A percentile compares a stretch with the other conserved stretches of the same genome.
Conservation (phyloP, 2,329 filamentous ascomycete genomes). For the Aspergillus nomiae region DNA sequence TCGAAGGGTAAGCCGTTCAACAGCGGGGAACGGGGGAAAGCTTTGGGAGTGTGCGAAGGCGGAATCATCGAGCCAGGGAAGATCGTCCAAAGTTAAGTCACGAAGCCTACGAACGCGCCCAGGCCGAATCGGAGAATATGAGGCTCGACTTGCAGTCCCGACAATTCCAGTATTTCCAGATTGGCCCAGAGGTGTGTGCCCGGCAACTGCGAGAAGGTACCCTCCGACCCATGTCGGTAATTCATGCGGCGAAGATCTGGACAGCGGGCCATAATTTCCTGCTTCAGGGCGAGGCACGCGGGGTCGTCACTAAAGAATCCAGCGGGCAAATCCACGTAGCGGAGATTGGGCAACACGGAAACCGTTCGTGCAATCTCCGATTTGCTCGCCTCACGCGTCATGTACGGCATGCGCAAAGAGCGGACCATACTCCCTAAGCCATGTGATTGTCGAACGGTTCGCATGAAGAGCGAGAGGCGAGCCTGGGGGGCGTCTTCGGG, state of each 20-base stretch:
- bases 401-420: conserved; percentile 88
- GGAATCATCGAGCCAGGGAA: conserved; percentile 72
- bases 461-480: conserved; percentile 75
- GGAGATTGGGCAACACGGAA: conserved; percentile 79
- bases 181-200: conserved; percentile 51
- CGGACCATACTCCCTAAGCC: conserved; percentile 69
- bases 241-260: conserved; percentile 86
- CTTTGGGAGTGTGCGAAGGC: conserved; percentile 69
- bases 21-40: conserved; percentile 71
- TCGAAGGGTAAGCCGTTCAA: conserved; percentile 73
- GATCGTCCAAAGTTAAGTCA: conserved; percentile 73
- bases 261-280: conserved; percentile 83
- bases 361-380: conserved; percentile 82
- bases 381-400: conserved; percentile 86
- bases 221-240: conserved; percentile 77
- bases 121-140: conserved; percentile 67
- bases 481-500: conserved; percentile 77
- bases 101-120: conserved; percentile 62
- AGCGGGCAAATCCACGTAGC: conserved; percentile 87
- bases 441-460: conserved; percentile 77
- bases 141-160: conserved; percentile 39
- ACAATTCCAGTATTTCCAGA: conserved; percentile 45
- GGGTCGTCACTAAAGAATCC: conserved; percentile 82
- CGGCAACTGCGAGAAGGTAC: conserved; percentile 70
- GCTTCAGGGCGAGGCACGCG: conserved; percentile 71